These are phyloP conservation scores for Teunomyces kruisii DNA, from an alignment of 805 yeast species.

Conservation along the genomic window DNA sequence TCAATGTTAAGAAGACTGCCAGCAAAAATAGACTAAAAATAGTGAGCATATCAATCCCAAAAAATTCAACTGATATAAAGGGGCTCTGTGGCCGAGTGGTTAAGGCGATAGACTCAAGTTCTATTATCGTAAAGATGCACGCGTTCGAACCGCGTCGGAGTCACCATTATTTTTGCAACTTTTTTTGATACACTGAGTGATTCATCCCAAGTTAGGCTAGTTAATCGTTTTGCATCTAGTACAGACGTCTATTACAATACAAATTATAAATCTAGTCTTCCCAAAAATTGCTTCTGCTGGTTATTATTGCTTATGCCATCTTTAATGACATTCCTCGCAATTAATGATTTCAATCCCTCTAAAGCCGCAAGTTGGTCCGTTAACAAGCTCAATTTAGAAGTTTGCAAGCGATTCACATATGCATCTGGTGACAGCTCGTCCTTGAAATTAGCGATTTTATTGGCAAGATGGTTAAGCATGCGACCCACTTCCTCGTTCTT, in stretches of 20 bases:
- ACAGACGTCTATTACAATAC: background rate
- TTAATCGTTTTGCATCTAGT: too few species aligned
- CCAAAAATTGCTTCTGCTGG: conserved; percentile 2
- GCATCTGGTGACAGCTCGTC: conserved; percentile 7
- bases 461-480: conserved; percentile 27
- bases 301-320: conserved; percentile 5
- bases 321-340: conserved; percentile 13
- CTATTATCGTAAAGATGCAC: conserved; percentile 14
- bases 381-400: conserved; percentile 30
- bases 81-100: conserved; percentile 15
- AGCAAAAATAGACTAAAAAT: too few species aligned
- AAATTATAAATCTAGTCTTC: background rate
- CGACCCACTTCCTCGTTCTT: conserved; percentile 20
- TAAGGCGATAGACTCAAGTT: conserved; percentile 15
- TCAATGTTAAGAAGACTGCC: too few species aligned
- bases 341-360: conserved; percentile 18
- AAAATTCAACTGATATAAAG: background rate
- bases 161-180: conserved; percentile 8
- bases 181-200: too few species aligned
- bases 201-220: too few species aligned
- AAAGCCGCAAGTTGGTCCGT: conserved; percentile 29
- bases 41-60: too few species aligned
- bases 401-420: conserved; percentile 14
- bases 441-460: conserved; percentile 17
- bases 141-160: conserved; percentile 15